Evolutionary conservation across 179 eudicot species (phyloP).

Genomic region (Nepenthes alata): DNA sequence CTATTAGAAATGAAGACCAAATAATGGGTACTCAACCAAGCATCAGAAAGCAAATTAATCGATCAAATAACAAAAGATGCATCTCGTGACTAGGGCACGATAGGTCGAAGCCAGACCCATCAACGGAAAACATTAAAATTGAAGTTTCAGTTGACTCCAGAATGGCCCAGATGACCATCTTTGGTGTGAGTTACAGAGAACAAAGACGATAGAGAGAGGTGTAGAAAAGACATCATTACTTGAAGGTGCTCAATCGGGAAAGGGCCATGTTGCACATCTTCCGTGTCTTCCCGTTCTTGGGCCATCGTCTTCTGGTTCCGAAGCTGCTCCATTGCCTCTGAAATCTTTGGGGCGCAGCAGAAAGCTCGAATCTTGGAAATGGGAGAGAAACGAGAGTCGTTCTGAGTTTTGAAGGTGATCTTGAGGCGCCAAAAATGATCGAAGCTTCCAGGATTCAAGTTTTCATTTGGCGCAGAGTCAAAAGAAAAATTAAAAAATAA

Average conservation of each 20-base stretch:
- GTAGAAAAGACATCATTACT: constrained; percentile 20
- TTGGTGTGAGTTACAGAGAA: background rate
- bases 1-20: too few relatives aligned
- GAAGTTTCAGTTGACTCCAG: background rate
- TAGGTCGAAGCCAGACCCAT: background rate
- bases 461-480: too few relatives aligned
- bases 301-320: constrained; percentile 29
- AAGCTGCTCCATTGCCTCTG: constrained; percentile 39
- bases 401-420: too few relatives aligned
- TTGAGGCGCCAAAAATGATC: too few relatives aligned
- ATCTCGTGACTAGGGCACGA: background rate
- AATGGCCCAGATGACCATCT: constrained; percentile 8
- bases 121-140: background rate
- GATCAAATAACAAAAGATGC: constrained; percentile 3
- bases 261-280: constrained; percentile 73
- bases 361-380: background rate
- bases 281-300: constrained; percentile 37
- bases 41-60: background rate
- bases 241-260: constrained; percentile 84
- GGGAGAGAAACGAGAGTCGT: too few relatives aligned
- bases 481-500: too few relatives aligned
- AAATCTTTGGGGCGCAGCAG: background rate
- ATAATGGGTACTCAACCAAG: too few relatives aligned
- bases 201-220: background rate
- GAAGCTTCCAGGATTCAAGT: too few relatives aligned